Percentiles rank a stretch among this genome's conserved stretches.
Conservation (phyloP, 2,329 filamentous ascomycete genomes). For the Hymenoscyphus repandus region DNA sequence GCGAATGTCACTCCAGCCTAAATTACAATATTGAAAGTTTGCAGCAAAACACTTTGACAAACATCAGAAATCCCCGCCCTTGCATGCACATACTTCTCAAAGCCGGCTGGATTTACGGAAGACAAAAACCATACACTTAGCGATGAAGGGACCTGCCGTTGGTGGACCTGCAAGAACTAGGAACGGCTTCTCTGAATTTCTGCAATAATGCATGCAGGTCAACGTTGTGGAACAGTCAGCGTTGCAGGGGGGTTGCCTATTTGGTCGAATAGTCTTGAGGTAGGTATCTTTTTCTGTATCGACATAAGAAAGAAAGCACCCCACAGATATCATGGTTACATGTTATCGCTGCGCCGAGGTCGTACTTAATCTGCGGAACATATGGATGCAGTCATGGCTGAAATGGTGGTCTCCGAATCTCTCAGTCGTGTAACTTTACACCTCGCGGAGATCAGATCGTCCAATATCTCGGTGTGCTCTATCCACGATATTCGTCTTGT, state of each 20-base stretch:
- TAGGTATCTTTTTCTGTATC: too few relatives aligned
- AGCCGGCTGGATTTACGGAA: not conserved
- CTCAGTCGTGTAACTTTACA: too few relatives aligned
- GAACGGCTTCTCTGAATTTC: not conserved
- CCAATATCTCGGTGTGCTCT: too few relatives aligned
- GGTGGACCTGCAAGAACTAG: not conserved
- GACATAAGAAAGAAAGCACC: too few relatives aligned
- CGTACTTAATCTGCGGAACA: too few relatives aligned
- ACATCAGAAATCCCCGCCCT: not conserved
- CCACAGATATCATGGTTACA: too few relatives aligned
- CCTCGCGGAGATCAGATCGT: too few relatives aligned
- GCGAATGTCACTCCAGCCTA: not conserved
- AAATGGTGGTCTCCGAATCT: too few relatives aligned
- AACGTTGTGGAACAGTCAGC: not conserved
- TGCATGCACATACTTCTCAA: not conserved
- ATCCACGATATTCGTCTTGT: too few relatives aligned
- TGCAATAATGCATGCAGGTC: not conserved
- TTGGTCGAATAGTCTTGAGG: too few relatives aligned
- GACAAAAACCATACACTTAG: not conserved
- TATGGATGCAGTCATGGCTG: too few relatives aligned
- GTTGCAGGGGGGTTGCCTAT: conserved; percentile 37
- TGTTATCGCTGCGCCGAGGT: too few relatives aligned
- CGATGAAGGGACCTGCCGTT: not conserved
- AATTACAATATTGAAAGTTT: conserved; percentile 1
- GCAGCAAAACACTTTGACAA: not conserved